phyloP scores from a whole-genome alignment of 176 grass and related monocot species.

The Aechmea fasciata region DNA sequence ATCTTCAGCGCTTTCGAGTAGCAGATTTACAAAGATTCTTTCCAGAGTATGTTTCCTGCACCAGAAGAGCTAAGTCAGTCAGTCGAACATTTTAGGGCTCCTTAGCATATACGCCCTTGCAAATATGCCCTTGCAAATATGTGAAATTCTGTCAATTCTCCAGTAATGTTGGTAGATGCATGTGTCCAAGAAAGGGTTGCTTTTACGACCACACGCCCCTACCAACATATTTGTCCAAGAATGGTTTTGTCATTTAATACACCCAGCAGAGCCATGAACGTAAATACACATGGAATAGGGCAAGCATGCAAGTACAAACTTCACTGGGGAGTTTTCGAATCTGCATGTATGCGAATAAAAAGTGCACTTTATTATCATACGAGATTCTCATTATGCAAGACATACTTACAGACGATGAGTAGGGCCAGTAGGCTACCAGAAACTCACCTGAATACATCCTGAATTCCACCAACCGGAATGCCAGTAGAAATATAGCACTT shows the following conservation, averaged over 20 bases:
- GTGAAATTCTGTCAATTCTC: background rate
- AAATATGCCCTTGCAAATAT: background rate
- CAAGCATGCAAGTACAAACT: no score
- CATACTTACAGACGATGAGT: background rate
- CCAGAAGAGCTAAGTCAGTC: slow-evolving; percentile 8
- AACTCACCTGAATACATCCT: slow-evolving; percentile 72
- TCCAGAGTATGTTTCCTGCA: slow-evolving; percentile 55
- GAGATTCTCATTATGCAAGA: background rate
- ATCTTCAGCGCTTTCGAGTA: slow-evolving; percentile 78
- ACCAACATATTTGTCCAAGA: no score
- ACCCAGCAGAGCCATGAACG: no score
- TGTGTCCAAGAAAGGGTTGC: no score
- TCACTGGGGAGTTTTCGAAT: no score
- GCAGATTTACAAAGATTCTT: slow-evolving; percentile 63
- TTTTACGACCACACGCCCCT: no score
- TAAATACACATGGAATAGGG: no score
- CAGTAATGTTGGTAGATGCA: no score
- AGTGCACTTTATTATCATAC: background rate
- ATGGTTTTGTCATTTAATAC: no score
- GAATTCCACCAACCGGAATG: slow-evolving; percentile 27
- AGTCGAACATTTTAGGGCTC: background rate
- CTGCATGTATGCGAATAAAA: no score
- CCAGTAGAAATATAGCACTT: slow-evolving; percentile 73
- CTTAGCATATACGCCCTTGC: background rate
- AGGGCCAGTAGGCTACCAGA: background rate